Evolutionary conservation across 805 yeast species (phyloP).

Genomic region (Wickerhamomyces mucosus): DNA sequence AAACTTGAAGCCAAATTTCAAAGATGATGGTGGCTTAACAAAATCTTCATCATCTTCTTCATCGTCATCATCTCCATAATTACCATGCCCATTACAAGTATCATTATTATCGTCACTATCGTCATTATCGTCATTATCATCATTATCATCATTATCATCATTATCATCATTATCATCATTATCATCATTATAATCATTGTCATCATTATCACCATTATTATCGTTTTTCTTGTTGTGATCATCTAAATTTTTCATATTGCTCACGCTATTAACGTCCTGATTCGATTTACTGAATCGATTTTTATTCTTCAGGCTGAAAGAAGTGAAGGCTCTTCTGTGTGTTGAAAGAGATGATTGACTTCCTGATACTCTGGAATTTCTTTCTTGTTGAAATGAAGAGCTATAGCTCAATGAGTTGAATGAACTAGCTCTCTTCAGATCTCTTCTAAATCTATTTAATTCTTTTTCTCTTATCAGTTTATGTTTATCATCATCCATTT

Average conservation of each 20-base stretch:
- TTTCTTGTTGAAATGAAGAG: conserved; percentile 9
- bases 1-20: conserved; percentile 20
- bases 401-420: conserved; percentile 19
- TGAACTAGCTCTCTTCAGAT: conserved; percentile 30
- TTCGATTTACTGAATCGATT: no score
- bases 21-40: conserved; percentile 18
- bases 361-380: no score
- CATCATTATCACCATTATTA: not conserved
- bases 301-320: no score
- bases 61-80: no score
- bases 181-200: no score
- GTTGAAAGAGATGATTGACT: conserved; percentile 5
- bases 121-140: no score
- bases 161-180: no score
- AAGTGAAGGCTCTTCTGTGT: conserved; percentile 18
- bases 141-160: no score
- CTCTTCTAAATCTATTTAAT: conserved; percentile 40
- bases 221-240: not conserved
- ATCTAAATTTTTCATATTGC: not conserved
- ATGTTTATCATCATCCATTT: conserved; percentile 64
- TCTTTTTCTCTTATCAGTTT: conserved; percentile 45
- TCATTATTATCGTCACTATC: no score
- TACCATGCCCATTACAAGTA: no score
- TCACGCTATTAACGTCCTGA: no score
- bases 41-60: conserved; percentile 7